Base-by-base conservation (phyloP, 2,329 filamentous ascomycete species). In the Fusarium sp. region DNA sequence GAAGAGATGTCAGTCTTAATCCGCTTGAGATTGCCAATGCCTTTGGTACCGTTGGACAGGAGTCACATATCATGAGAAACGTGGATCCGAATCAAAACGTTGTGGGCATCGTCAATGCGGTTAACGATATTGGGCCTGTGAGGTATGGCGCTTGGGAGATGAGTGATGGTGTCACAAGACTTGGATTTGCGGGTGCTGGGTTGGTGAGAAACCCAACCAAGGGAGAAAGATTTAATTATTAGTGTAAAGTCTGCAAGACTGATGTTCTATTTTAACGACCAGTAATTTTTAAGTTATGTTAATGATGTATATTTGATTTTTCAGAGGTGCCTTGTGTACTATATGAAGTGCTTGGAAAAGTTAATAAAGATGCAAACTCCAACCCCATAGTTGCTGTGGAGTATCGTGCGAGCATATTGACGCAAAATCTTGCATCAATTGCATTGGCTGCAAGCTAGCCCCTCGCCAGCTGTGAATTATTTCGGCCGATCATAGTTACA, bases 71-170 rank as follows among this genome's bases (percentile, higher is more conserved):
- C 4, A 68, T 73, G 62, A 44, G 34, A 4, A 56, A 61, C 1
- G 55, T 72, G 2, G 68, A 73, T 37, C 71, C 71, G 8, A 73
- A 73, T 12, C 64, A 69, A 6, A 57, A 57, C 2, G 70, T 71
- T 0, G 58, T 42, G 2, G 65, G 65, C 0, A 71, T 73, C 15
- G 70, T 70, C 1, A 49, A 47, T 6, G 55, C 46, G 0, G 70
- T 71, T 5, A 44, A 62, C 11, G 55, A 61, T n/a, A 40, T 70
- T 8, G 71, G 68, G 0, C 62, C 54, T 3, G 65, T 73, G 8
- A 60, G 62, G 10, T 73, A 73, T 8, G 71, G 70, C n/a, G 71
- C 68, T 3, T 71, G 66, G 55, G 70, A 73, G 15, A 65, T 69
- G 36, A 45, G 55, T 10, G 58, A 71, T 47, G 71, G 71, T 4